Evolutionary conservation across 2,329 filamentous ascomycete genomes (phyloP).

Genomic region (Furcasterigmium sp.): DNA sequence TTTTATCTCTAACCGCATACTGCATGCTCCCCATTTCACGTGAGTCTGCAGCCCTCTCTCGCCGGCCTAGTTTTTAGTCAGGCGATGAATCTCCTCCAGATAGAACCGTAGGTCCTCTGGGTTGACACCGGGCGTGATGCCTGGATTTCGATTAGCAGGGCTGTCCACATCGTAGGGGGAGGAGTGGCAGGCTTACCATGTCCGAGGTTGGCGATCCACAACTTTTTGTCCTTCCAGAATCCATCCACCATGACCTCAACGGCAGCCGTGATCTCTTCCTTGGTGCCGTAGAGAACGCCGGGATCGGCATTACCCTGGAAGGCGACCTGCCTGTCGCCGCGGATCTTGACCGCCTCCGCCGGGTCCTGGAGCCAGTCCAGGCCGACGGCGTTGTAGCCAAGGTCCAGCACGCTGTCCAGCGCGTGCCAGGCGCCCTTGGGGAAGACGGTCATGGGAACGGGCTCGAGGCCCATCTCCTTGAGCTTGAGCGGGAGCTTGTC

Average conservation of each 20-base stretch:
- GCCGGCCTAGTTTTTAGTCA: conserved; percentile 36
- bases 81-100: conserved; percentile 83
- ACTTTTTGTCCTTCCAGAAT: conserved; percentile 78
- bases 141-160: conserved; percentile 34
- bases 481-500: conserved; percentile 71
- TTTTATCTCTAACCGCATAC: too few relatives aligned
- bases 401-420: conserved; percentile 77
- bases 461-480: conserved; percentile 67
- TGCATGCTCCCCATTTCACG: neutral
- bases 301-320: conserved; percentile 96
- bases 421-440: conserved; percentile 97
- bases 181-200: conserved; percentile 60
- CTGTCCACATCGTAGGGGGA: neutral
- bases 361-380: conserved; percentile 94
- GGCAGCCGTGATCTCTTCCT: conserved; percentile 71
- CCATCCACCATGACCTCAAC: conserved; percentile 85
- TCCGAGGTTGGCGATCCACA: conserved; percentile 96
- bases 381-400: conserved; percentile 90
- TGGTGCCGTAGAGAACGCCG: conserved; percentile 82
- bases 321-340: conserved; percentile 67
- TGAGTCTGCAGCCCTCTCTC: neutral
- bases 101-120: conserved; percentile 91
- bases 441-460: conserved; percentile 95
- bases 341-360: conserved; percentile 73
- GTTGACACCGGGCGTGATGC: conserved; percentile 90